Conservation (phyloP, 2,329 filamentous ascomycete species). For the Pseudomassariella vexata region DNA sequence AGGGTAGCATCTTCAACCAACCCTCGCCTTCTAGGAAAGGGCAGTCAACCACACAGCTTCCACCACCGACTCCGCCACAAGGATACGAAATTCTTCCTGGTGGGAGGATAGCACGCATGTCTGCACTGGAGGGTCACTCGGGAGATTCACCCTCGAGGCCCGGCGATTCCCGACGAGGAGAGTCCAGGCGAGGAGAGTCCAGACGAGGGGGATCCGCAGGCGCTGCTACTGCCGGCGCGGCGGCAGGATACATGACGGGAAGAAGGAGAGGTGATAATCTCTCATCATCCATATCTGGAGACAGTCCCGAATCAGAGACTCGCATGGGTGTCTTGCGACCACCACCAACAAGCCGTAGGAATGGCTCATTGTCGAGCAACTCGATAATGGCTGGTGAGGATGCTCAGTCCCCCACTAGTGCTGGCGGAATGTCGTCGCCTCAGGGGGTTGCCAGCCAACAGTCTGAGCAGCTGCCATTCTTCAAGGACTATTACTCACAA, state of each 20-base stretch:
- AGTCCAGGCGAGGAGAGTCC: constrained; percentile 22
- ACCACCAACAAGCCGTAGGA: constrained; percentile 59
- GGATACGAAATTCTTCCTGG: constrained; percentile 76
- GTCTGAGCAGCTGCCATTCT: constrained; percentile 91
- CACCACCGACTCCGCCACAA: constrained; percentile 29
- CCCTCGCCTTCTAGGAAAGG: constrained; percentile 65
- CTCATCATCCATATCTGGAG: constrained; percentile 67
- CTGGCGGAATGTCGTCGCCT: constrained; percentile 74
- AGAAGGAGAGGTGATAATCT: constrained; percentile 46
- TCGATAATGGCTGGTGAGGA: constrained; percentile 69
- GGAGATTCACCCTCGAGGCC: constrained; percentile 54
- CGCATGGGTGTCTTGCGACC: constrained; percentile 51
- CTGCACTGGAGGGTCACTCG: constrained; percentile 75
- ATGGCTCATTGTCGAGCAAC: constrained; percentile 83
- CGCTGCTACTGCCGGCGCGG: constrained; percentile 38
- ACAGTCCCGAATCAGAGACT: constrained; percentile 65
- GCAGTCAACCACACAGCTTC: constrained; percentile 32
- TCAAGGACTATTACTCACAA: constrained; percentile 98
- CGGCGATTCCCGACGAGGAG: constrained; percentile 41
- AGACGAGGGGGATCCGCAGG: constrained; percentile 26
- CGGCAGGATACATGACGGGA: constrained; percentile 40
- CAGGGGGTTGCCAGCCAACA: constrained; percentile 80
- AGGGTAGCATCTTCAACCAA: constrained; percentile 80
- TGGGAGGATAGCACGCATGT: constrained; percentile 91
- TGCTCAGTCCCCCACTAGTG: constrained; percentile 68